phyloP scores from a whole-genome alignment of 2,329 filamentous ascomycete species.

The Sporothrix variecibatus region DNA sequence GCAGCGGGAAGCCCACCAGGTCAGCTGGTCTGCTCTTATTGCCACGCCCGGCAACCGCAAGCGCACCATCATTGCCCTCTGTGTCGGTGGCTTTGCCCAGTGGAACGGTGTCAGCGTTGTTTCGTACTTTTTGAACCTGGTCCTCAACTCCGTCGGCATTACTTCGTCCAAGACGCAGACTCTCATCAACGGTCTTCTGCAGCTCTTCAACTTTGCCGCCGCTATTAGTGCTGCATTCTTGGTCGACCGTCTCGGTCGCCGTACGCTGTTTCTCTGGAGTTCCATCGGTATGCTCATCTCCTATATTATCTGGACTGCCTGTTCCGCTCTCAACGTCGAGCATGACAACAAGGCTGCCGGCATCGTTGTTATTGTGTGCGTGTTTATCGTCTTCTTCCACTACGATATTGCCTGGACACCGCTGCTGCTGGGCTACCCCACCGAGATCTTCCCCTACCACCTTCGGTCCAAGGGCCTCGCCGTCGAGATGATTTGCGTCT shows the following conservation, averaged over 20 bases:
- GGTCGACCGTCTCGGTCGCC: slow-evolving; percentile 29
- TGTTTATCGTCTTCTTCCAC: slow-evolving; percentile 58
- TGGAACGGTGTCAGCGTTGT: slow-evolving; percentile 35
- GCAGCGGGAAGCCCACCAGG: slow-evolving; percentile 42
- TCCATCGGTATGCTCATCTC: slow-evolving; percentile 57
- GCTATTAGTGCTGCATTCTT: slow-evolving; percentile 16
- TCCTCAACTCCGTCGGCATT: slow-evolving; percentile 39
- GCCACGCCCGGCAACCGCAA: slow-evolving; percentile 26
- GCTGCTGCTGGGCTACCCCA: slow-evolving; percentile 5
- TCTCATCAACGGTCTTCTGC: slow-evolving; percentile 31
- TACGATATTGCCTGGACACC: slow-evolving; percentile 55
- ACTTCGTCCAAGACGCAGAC: slow-evolving; percentile 26
- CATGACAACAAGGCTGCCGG: slow-evolving; percentile 54
- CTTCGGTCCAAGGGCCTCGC: slow-evolving; percentile 41
- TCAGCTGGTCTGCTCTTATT: slow-evolving; percentile 40
- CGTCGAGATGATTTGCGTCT: slow-evolving; percentile 34
- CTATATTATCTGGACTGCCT: too few species aligned
- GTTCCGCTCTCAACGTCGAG: slow-evolving; percentile 51
- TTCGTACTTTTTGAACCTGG: slow-evolving; percentile 39
- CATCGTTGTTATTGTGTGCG: slow-evolving; percentile 60
- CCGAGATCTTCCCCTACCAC: slow-evolving; percentile 36
- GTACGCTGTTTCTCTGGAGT: slow-evolving; percentile 55
- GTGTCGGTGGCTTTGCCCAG: slow-evolving; percentile 22
- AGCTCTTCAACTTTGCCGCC: slow-evolving; percentile 31
- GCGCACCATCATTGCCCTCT: slow-evolving; percentile 22